Base-by-base conservation (phyloP, 257 asterid genomes). In the Buddleja alternifolia region DNA sequence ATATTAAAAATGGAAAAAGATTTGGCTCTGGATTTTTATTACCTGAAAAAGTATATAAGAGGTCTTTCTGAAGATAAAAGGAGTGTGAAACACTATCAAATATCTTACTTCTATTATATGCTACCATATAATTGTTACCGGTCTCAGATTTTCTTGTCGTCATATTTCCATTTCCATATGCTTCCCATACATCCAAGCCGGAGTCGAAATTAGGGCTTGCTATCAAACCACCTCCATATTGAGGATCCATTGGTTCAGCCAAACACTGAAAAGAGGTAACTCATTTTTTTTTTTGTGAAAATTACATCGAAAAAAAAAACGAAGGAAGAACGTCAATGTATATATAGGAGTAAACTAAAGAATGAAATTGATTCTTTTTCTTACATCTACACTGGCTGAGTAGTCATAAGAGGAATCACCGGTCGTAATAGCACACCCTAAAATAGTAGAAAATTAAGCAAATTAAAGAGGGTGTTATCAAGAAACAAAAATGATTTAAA, bases 41-140 rank as follows among this genome's bases (percentile, higher is more conserved):
- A 85, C 88, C 91, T 46, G 86, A 82, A 63, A 83, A 80, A 0
- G 85, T 71, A 47, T 84, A 80, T 4, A 67, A 55, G 12, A 45
- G 19, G n/a, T 69, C 75, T 51, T 75, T 76, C 56, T 77, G 42
- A 42, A 84, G 4, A 51, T 71, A 4, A 63, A 82, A 50, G 1
- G 36, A 24, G 6, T 51, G 77, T 2, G 80, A 69, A 50, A 77
- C 64, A 46, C 87, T 72, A 63, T 67, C 81, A 42, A 0, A 0
- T 19, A 66, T 25, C 0, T 6, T 8, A 8, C 25, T 68, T 51
- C 90, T 64, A 46, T 70, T 58, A 44, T 67, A 75, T 7, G 87
- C 77, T 10, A 70, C 81, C 57, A 84, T 0, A 48, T 56, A 84
- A 11, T 59, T 64, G 75, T 84, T 82, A 10, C 83, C 78, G 0